Evolutionary conservation across 768 basidiomycete genomes (phyloP).

Genomic region (Hypholoma fasciculare): DNA sequence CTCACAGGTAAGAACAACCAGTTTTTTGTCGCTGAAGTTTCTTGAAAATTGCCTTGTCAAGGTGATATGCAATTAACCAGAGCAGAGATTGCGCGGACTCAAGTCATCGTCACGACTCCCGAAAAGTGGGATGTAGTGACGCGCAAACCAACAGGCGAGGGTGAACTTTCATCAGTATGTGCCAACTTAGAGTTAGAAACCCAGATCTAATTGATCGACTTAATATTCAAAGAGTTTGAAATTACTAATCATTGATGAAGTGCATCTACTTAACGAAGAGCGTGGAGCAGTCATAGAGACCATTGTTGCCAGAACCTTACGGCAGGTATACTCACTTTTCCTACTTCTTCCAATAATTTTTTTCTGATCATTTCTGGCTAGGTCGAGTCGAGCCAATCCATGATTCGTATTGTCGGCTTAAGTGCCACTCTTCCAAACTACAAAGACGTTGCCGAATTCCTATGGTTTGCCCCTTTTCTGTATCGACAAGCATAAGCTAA

Average conservation of each 20-base stretch:
- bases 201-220: not conserved
- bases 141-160: slow-evolving; percentile 94
- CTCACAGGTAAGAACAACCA: slow-evolving; percentile 63
- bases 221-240: slow-evolving; percentile 70
- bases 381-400: slow-evolving; percentile 95
- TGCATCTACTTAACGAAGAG: slow-evolving; percentile 95
- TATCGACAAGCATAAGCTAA: not conserved
- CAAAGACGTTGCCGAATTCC: slow-evolving; percentile 91
- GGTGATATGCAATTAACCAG: slow-evolving; percentile 98
- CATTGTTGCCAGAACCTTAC: slow-evolving; percentile 92
- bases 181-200: not conserved
- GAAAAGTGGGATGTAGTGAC: slow-evolving; percentile 99
- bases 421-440: slow-evolving; percentile 98
- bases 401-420: slow-evolving; percentile 94
- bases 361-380: slow-evolving; percentile 23
- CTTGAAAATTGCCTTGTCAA: slow-evolving; percentile 25
- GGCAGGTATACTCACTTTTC: slow-evolving; percentile 57
- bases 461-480: slow-evolving; percentile 54
- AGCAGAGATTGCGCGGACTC: slow-evolving; percentile 90
- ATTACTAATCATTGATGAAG: slow-evolving; percentile 95
- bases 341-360: not conserved
- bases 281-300: slow-evolving; percentile 98
- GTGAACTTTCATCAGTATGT: slow-evolving; percentile 89
- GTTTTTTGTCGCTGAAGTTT: not conserved
- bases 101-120: slow-evolving; percentile 97